Evolutionary conservation across 2,329 filamentous ascomycete species (phyloP).

Genomic region (Incumbomyces lentus): DNA sequence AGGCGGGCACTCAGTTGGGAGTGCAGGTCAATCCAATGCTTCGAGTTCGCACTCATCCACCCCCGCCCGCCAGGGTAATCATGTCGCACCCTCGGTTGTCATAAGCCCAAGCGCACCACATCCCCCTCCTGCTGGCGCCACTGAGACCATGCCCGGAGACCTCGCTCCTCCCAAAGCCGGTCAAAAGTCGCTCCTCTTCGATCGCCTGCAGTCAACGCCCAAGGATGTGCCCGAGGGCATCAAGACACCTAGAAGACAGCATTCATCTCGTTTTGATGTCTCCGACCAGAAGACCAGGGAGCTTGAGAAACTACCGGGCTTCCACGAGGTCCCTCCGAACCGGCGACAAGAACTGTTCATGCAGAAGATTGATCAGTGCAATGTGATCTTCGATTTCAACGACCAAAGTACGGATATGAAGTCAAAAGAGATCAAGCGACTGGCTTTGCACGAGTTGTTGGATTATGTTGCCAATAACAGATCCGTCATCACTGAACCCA

Average conservation of each 20-base stretch:
- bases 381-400: conserved; percentile 99
- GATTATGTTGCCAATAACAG: conserved; percentile 98
- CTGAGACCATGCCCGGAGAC: conserved; percentile 97
- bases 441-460: conserved; percentile 88
- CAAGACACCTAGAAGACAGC: conserved; percentile 88
- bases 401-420: conserved; percentile 98
- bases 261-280: conserved; percentile 95
- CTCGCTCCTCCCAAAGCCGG: conserved; percentile 87
- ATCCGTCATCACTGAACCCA: conserved; percentile 95
- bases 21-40: conserved; percentile 30
- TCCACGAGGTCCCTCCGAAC: conserved; percentile 94
- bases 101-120: conserved; percentile 96
- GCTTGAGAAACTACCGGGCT: conserved; percentile 91
- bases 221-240: conserved; percentile 95
- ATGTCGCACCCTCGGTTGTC: conserved; percentile 74
- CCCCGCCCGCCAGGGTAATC: conserved; percentile 50
- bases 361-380: conserved; percentile 99
- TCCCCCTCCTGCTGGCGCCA: conserved; percentile 72
- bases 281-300: conserved; percentile 82
- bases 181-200: conserved; percentile 78
- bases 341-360: conserved; percentile 94
- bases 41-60: conserved; percentile 38
- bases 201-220: conserved; percentile 81
- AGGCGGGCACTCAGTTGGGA: conserved; percentile 20
- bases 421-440: conserved; percentile 96